Conservation (phyloP, 768 basidiomycete species). For the Lactifluus hygrophoroides region DNA sequence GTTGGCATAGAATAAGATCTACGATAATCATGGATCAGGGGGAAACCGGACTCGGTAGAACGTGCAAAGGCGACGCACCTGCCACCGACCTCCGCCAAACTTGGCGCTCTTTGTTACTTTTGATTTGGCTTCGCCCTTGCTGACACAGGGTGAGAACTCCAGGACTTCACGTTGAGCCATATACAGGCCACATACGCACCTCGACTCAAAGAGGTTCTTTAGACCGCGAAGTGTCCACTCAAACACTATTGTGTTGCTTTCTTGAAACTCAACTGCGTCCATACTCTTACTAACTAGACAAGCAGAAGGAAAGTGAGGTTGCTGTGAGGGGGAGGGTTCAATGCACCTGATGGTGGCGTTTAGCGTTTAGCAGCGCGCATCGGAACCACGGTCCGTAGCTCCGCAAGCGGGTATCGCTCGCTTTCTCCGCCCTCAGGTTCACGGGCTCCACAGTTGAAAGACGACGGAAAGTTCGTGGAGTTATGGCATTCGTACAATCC, state of each 20-base stretch:
- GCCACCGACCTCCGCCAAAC: conserved; percentile 74
- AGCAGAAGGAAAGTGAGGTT: background rate
- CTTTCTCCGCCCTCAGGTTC: no score
- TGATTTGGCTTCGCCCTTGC: conserved; percentile 69
- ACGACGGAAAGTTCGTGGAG: no score
- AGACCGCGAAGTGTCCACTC: conserved; percentile 75
- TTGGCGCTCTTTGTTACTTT: conserved; percentile 67
- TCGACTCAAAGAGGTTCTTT: conserved; percentile 66
- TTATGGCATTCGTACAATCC: background rate
- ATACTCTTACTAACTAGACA: background rate
- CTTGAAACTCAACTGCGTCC: conserved; percentile 37
- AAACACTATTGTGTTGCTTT: conserved; percentile 50
- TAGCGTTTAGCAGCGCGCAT: background rate
- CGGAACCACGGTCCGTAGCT: background rate
- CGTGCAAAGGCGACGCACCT: conserved; percentile 34
- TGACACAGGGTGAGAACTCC: conserved; percentile 18
- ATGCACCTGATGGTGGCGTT: background rate
- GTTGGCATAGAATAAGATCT: conserved; percentile 82
- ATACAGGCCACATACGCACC: conserved; percentile 31
- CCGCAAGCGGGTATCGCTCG: no score
- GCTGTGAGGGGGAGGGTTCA: background rate
- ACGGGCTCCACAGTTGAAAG: no score
- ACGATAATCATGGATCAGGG: conserved; percentile 7
- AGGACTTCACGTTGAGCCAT: background rate
- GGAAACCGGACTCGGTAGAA: conserved; percentile 15